Conservation (phyloP, 768 basidiomycete genomes). For the Tylopilus felleus region DNA sequence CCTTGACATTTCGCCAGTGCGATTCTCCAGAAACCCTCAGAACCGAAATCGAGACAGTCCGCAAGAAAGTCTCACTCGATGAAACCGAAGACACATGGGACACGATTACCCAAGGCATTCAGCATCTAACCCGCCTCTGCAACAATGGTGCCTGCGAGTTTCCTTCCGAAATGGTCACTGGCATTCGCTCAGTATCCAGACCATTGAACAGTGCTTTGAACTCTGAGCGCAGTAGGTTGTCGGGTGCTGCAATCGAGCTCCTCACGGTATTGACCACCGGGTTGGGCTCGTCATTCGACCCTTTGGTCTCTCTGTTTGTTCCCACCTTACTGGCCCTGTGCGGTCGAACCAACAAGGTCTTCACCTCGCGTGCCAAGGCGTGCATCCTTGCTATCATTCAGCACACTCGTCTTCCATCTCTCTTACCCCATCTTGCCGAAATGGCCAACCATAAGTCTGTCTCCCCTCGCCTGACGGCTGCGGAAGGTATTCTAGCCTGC, state of each 20-base stretch:
- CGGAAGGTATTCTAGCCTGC: conserved; percentile 61
- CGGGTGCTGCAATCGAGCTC: conserved; percentile 62
- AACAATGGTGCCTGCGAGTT: conserved; percentile 52
- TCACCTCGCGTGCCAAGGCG: conserved; percentile 59
- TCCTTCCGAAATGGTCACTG: conserved; percentile 47
- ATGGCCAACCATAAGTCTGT: conserved; percentile 63
- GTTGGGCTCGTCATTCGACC: conserved; percentile 62
- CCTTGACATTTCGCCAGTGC: conserved; percentile 28
- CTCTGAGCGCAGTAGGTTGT: conserved; percentile 74
- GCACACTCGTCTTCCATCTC: conserved; percentile 59
- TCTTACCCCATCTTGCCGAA: conserved; percentile 59
- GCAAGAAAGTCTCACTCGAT: conserved; percentile 39
- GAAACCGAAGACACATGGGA: conserved; percentile 87
- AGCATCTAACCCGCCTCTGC: conserved; percentile 45
- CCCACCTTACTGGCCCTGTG: conserved; percentile 67
- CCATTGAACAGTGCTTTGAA: conserved; percentile 56
- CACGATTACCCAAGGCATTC: conserved; percentile 50
- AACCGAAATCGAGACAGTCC: conserved; percentile 42
- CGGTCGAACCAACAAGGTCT: conserved; percentile 75
- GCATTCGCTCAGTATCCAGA: conserved; percentile 50
- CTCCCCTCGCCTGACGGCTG: conserved; percentile 58
- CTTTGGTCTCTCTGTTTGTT: conserved; percentile 61
- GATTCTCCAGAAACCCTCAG: conserved; percentile 29
- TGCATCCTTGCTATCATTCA: conserved; percentile 63
- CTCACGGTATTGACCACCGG: conserved; percentile 50